Evolutionary conservation across 306 rosid genomes (phyloP).

Genomic region (Adenanthera pavonina): DNA sequence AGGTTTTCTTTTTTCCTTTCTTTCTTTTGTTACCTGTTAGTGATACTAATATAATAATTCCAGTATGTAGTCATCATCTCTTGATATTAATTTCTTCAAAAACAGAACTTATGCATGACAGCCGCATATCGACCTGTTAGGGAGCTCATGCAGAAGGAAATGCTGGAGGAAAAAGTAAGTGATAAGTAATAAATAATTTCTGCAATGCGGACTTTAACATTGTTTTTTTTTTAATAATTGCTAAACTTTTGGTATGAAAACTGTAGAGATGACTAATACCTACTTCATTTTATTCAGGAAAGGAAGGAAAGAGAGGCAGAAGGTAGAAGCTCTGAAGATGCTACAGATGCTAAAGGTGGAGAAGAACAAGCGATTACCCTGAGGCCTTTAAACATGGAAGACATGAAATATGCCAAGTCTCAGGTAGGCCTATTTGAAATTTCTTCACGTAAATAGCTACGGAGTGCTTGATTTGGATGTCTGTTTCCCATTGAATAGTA

Average conservation of each 20-base stretch:
- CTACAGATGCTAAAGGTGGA: slow-evolving; percentile 49
- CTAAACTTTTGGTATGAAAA: not conserved
- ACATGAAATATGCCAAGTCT: slow-evolving; percentile 79
- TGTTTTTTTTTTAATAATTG: slow-evolving; percentile 13
- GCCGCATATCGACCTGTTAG: slow-evolving; percentile 83
- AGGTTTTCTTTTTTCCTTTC: slow-evolving; percentile 47
- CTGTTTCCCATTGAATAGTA: not conserved
- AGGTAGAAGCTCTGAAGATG: slow-evolving; percentile 53
- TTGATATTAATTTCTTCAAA: slow-evolving; percentile 39
- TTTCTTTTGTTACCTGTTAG: not conserved
- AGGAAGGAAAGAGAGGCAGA: slow-evolving; percentile 56
- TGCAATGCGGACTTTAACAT: not conserved
- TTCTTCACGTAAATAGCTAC: slow-evolving; percentile 17
- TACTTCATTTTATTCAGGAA: slow-evolving; percentile 51
- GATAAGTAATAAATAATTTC: slow-evolving; percentile 19
- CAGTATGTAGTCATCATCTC: slow-evolving; percentile 31
- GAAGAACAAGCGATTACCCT: slow-evolving; percentile 59
- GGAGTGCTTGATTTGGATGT: slow-evolving; percentile 2
- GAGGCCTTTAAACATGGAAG: slow-evolving; percentile 80
- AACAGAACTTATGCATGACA: slow-evolving; percentile 78
- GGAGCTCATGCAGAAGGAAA: slow-evolving; percentile 79
- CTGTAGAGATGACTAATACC: slow-evolving; percentile 8
- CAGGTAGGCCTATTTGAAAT: slow-evolving; percentile 54
- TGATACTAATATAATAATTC: not conserved
- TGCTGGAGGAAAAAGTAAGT: slow-evolving; percentile 61